phyloP scores from a whole-genome alignment of 352 stramenopile species.

The Phytophthora capsici region DNA sequence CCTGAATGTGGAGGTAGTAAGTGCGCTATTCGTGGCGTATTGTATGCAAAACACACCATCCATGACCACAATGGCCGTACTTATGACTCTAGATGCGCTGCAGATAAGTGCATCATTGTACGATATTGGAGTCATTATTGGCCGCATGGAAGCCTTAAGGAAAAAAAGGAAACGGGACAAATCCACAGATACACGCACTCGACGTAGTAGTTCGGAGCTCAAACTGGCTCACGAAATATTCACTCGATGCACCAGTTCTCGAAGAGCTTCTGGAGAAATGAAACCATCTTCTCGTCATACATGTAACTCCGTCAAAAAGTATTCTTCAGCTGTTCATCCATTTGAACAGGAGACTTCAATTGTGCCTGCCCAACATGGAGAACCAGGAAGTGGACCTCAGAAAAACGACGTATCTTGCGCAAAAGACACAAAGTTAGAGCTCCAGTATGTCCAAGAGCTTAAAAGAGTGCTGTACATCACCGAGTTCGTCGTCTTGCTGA shows the following conservation, averaged over 20 bases:
- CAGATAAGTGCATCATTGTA: slow-evolving; percentile 22
- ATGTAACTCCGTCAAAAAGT: no score
- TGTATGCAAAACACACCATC: slow-evolving; percentile 49
- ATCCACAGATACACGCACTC: no score
- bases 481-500: slow-evolving; percentile 25
- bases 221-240: no score
- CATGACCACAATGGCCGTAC: slow-evolving; percentile 18
- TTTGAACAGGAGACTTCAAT: no score
- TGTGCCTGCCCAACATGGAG: no score
- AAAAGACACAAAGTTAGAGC: not conserved
- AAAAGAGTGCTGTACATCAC: slow-evolving; percentile 23
- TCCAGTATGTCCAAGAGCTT: slow-evolving; percentile 15
- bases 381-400: not conserved
- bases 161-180: not conserved
- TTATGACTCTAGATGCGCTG: slow-evolving; percentile 10
- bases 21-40: slow-evolving; percentile 41
- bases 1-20: slow-evolving; percentile 48
- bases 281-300: no score
- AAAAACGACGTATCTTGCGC: not conserved
- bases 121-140: slow-evolving; percentile 12
- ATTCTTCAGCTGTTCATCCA: no score
- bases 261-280: no score
- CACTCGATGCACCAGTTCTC: no score
- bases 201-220: no score
- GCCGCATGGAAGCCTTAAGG: slow-evolving; percentile 3